These are phyloP conservation scores for Nosema muscidifuracis DNA, from an alignment of 371 early-diverging fungal species.

Conservation along the genomic window DNA sequence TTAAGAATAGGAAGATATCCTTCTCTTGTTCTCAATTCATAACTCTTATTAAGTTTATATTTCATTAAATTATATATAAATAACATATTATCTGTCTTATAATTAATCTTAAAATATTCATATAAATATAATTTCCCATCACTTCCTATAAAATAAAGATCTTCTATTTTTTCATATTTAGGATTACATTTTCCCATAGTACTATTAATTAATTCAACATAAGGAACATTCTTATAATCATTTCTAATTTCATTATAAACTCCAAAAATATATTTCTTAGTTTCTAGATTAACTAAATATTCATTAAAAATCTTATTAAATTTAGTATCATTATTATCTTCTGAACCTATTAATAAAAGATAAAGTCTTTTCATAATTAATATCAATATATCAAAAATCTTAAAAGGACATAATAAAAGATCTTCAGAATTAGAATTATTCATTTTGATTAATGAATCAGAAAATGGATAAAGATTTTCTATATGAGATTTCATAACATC, in stretches of 20 bases:
- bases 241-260: slow-evolving; percentile 53
- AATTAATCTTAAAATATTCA: slow-evolving; percentile 24
- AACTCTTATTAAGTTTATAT: slow-evolving; percentile 6
- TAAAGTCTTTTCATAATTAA: neutral
- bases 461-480: neutral
- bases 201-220: slow-evolving; percentile 45
- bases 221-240: slow-evolving; percentile 42
- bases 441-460: neutral
- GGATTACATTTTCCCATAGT: slow-evolving; percentile 31
- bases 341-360: neutral
- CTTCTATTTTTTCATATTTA: slow-evolving; percentile 11
- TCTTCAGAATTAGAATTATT: too few relatives aligned
- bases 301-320: slow-evolving; percentile 27
- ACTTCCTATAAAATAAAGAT: slow-evolving; percentile 35
- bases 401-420: neutral
- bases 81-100: neutral
- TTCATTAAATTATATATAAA: neutral
- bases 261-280: slow-evolving; percentile 46
- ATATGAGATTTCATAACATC: slow-evolving; percentile 12
- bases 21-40: slow-evolving; percentile 11
- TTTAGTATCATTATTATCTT: slow-evolving; percentile 32
- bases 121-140: slow-evolving; percentile 49
- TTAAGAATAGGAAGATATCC: neutral
- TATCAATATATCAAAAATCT: neutral
- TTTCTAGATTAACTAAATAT: slow-evolving; percentile 32